phyloP scores from a whole-genome alignment of 257 asterid species.

The Nicotiana benthamiana region DNA sequence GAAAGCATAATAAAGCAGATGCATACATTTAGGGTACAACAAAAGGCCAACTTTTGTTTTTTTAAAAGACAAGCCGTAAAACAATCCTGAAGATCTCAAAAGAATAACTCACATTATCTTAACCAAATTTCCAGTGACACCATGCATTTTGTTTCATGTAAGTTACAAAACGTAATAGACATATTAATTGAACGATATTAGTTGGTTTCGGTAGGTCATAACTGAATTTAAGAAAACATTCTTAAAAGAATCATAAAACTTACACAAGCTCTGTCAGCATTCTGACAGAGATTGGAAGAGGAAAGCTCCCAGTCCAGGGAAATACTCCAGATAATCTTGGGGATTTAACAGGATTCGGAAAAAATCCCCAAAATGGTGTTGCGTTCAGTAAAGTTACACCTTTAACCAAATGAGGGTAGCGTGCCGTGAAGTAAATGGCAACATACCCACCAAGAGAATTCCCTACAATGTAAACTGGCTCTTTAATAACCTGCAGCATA shows the following conservation, averaged over 20 bases:
- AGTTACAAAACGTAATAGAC: background rate
- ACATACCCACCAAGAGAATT: constrained; percentile 89
- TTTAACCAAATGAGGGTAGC: constrained; percentile 69
- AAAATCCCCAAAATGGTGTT: constrained; percentile 91
- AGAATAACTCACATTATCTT: background rate
- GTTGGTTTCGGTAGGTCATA: background rate
- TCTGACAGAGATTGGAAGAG: constrained; percentile 57
- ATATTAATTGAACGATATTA: background rate
- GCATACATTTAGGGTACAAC: background rate
- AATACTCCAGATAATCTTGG: constrained; percentile 59
- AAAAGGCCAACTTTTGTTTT: background rate
- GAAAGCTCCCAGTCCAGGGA: constrained; percentile 86
- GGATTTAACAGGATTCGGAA: constrained; percentile 66
- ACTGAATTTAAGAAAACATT: background rate
- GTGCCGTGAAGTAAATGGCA: constrained; percentile 76
- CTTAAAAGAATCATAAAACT: constrained; percentile 15
- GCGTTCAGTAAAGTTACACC: constrained; percentile 84
- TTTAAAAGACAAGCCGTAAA: background rate
- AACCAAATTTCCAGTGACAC: background rate
- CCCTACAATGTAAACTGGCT: constrained; percentile 85
- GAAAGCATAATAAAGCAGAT: constrained; percentile 3
- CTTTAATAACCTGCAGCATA: constrained; percentile 58
- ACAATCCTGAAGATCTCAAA: background rate
- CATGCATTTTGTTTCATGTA: background rate
- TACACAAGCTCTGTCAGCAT: constrained; percentile 53